Evolutionary conservation across 2,329 filamentous ascomycete species (phyloP), one percentile per base, ranked within the genome.

Genomic region (Dactylonectria estremocensis): DNA sequence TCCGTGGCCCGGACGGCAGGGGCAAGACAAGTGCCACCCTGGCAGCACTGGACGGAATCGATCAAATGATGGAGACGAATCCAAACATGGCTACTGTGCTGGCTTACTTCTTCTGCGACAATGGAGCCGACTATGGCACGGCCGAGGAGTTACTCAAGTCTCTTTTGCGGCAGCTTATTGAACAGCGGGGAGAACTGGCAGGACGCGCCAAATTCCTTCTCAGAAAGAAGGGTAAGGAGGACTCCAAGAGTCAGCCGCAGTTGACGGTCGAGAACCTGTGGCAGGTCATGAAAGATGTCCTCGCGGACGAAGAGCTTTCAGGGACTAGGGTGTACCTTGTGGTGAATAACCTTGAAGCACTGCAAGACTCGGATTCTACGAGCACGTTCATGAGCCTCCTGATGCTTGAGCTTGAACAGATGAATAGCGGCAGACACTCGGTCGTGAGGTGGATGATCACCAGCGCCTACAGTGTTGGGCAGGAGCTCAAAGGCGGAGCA

Each of bases 71-170:
- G 9, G 80, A 83, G 13, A 28, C 37, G 11, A 50, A 52, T 59
- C 7, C 64, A 28, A 28, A 28, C 24, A 28, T 28, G 24, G 24
- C 24, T 5, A 7, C 24, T 7, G 4, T 82, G 2, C 70, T 83
- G 5, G 80, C 80, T 0, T 83, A 83, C 66, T 84, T 83, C 72
- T 79, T 84, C 45, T 84, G 82, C 56, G 82, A 83, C n/a, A 69
- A 76, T 5, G 73, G 76, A 0, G 53, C 73, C 1, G 82, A 83
- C n/a, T 81, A 79, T 31, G 79, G 74, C 9, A 80, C 80, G 1
- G 81, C 82, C 1, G 82, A 84, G 55, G 82, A 82, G 8, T 46
- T 83, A 1, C 75, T 84, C 33, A 83, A 83, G 55, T 82, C 82
- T 6, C 60, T 84, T 3, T 68, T 84, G 0, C 73, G 77, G 13